Base-by-base conservation (phyloP, 2,329 filamentous ascomycete species). In the Arthroderma sp. region DNA sequence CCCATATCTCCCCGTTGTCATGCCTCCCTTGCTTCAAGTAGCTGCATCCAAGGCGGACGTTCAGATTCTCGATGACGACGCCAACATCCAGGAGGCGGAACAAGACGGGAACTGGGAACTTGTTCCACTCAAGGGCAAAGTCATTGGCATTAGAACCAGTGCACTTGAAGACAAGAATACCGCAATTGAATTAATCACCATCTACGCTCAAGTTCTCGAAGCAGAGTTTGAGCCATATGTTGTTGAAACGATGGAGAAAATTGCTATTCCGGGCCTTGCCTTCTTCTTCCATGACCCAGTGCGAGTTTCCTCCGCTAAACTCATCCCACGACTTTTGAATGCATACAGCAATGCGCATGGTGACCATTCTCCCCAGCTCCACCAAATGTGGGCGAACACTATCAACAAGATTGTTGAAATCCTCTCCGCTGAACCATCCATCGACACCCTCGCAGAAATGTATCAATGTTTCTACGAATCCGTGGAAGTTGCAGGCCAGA, bases 261-360 rank as follows among this genome's bases (percentile, higher is more conserved):
- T 98, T 59, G 89, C 88, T 1, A 72, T 98, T 22, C 89, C 91
- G 5, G 87, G 91, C 15, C 75, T 98, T 40, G 85, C 87, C 3
- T 98, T 98, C 73, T 98, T 96, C 73, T 98, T 98, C 78, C 91
- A 98, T 65, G 91, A 98, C 60, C 89, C 91, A 0, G 91, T 96
- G 46, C 81, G 91, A 44, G 89, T 93, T 43, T 88, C 93, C 32
- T 94, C 91, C 4, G 89, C 91, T 28, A 94, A 94, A 68, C 80
- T 93, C 54, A 85, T 98, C 4, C 91, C 91, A 10, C 86, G 94
- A 62, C 77, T 98, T 10, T 75, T 98, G 39, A 91, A 86, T 62
- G 86, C 88, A 1, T 94, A 88, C 72, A 94, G 94, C 70, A 89
- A 89, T 63, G 82, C 84, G 0, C 91, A 89, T 58, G 89, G 89